Evolutionary conservation across 352 stramenopile species (phyloP).

Genomic region (Globisporangium camurandrum): DNA sequence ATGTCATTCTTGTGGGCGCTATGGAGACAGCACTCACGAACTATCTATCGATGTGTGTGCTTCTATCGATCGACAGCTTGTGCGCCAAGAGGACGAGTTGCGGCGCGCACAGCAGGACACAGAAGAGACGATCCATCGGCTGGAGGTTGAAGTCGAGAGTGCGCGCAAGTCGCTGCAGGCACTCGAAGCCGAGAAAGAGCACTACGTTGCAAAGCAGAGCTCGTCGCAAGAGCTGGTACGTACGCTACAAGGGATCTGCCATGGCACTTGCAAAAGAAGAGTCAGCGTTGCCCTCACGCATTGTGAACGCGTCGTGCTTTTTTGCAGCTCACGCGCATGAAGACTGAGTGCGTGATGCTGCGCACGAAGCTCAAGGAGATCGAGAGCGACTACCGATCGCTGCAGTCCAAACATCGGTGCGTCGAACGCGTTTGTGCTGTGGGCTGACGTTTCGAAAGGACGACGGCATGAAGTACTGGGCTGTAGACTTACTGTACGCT

Average conservation of each 20-base stretch:
- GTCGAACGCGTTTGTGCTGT: no score
- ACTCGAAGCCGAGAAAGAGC: constrained; percentile 50
- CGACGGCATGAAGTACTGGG: no score
- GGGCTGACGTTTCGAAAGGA: no score
- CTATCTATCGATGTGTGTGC: no score
- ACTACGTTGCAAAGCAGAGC: constrained; percentile 32
- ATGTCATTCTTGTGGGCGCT: no score
- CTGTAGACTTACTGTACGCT: no score
- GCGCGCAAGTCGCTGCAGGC: constrained; percentile 32
- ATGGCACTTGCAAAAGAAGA: constrained; percentile 2
- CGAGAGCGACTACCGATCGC: constrained; percentile 62
- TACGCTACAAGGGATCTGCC: no score
- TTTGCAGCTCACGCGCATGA: constrained; percentile 50
- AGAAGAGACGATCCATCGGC: constrained; percentile 43
- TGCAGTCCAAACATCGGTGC: constrained; percentile 70
- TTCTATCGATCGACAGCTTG: constrained; percentile 22
- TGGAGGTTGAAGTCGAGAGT: constrained; percentile 42
- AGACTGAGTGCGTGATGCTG: constrained; percentile 52
- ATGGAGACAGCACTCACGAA: no score
- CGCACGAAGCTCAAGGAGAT: constrained; percentile 72
- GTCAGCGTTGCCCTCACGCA: no score
- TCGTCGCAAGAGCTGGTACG: constrained; percentile 56
- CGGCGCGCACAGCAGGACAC: constrained; percentile 23
- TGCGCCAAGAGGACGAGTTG: constrained; percentile 37
- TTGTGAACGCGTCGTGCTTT: neutral